Conservation (phyloP, 2,329 filamentous ascomycete genomes). For the Leptographium galeiforme region DNA sequence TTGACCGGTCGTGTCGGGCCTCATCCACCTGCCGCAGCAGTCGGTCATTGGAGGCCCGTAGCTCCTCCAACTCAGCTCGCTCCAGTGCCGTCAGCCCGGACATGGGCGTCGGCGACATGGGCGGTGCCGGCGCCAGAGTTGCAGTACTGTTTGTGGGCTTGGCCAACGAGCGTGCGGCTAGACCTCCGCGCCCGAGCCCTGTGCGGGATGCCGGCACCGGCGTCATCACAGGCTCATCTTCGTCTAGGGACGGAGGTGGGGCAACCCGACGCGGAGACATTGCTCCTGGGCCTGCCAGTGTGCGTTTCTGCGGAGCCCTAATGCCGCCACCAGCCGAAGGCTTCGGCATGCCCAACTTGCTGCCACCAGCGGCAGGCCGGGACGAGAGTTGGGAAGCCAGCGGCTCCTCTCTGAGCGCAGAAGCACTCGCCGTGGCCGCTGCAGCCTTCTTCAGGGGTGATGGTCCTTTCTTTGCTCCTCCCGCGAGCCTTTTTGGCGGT, state of each 20-base stretch:
- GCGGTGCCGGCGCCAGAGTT: constrained; percentile 38
- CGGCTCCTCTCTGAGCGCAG: constrained; percentile 35
- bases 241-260: constrained; percentile 31
- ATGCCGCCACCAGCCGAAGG: constrained; percentile 38
- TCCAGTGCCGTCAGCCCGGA: constrained; percentile 67
- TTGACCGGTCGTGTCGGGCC: constrained; percentile 66
- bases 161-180: constrained; percentile 73
- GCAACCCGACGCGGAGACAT: constrained; percentile 40
- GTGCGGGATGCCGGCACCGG: constrained; percentile 43
- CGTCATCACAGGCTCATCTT: constrained; percentile 32
- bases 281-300: constrained; percentile 30
- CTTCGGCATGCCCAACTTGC: constrained; percentile 44
- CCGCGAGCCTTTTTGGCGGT: constrained; percentile 26
- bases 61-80: constrained; percentile 80
- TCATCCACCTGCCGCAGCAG: constrained; percentile 66
- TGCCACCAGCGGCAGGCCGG: constrained; percentile 23
- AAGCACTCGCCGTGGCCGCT: neutral
- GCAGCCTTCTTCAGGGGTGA: constrained; percentile 24
- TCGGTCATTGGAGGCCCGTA: constrained; percentile 71
- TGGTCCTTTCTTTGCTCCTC: constrained; percentile 36
- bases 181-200: constrained; percentile 62
- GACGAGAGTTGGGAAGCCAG: constrained; percentile 45
- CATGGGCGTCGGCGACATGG: constrained; percentile 43
- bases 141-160: constrained; percentile 49
- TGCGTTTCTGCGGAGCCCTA: constrained; percentile 46